A percentile compares a stretch with the other conserved stretches of the same genome.
These are phyloP conservation scores for Lathyrus aphaca DNA, from an alignment of 306 rosid genomes.

Conservation along the genomic window DNA sequence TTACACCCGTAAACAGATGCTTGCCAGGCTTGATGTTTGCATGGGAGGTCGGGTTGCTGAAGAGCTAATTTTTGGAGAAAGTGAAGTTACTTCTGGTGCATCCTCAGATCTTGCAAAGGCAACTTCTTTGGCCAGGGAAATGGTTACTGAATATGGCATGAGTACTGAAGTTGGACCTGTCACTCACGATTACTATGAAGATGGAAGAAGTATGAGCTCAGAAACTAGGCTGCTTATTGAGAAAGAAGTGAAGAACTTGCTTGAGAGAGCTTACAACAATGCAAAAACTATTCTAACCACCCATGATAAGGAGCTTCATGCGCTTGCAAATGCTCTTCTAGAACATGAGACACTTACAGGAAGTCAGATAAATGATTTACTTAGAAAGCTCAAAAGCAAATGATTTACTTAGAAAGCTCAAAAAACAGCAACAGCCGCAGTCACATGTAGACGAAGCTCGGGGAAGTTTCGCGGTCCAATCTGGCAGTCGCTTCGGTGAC, in stretches of 20 bases:
- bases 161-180: conserved; percentile 79
- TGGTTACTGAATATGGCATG: conserved; percentile 92
- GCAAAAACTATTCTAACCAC: conserved; percentile 81
- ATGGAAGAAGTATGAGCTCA: conserved; percentile 88
- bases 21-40: conserved; percentile 76
- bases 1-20: conserved; percentile 75
- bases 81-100: conserved; percentile 80
- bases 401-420: conserved; percentile 58
- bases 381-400: too few relatives aligned
- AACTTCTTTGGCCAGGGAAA: conserved; percentile 68
- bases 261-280: conserved; percentile 75
- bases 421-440: conserved; percentile 43
- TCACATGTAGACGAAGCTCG: conserved; percentile 45
- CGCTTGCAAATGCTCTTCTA: conserved; percentile 77
- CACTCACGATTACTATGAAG: conserved; percentile 69
- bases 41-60: conserved; percentile 99
- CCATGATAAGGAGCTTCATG: conserved; percentile 75
- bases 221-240: conserved; percentile 89
- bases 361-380: conserved; percentile 67
- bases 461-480: conserved; percentile 58
- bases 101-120: conserved; percentile 69
- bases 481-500: conserved; percentile 49
- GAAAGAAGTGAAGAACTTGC: conserved; percentile 69
- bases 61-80: conserved; percentile 87
- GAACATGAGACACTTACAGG: conserved; percentile 83